Evolutionary conservation across 345 rosid genomes (phyloP), one percentile per base, ranked within the genome.

Genomic region (Lepidium didymum): DNA sequence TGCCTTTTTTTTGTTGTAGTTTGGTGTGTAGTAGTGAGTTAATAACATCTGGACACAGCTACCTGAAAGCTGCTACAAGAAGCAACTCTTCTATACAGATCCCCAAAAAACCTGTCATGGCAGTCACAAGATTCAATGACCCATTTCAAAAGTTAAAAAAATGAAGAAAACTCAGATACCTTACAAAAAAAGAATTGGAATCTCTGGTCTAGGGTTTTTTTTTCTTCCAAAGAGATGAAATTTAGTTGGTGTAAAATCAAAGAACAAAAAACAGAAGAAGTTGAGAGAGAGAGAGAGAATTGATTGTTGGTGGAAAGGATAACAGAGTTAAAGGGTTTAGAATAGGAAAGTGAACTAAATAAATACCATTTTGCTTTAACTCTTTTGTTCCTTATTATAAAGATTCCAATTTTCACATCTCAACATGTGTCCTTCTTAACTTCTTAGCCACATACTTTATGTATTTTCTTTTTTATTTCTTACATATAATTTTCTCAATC

Each of bases 101-200:
- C 83, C 87, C 84, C 44, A 82, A 70, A 82, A 78, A 58, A 53
- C 43, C 47, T 66, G 81, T 60, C 81, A 81, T 82, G 72, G 77
- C 82, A 78, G 74, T 70, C 80, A 60, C 53, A 65, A 74, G 64
- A 81, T 74, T 79, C 69, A 84, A 78, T 72, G 67, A 58, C 75
- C 73, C 69, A 70, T 29, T 29, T 29, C 33, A 10, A 9, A 45
- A 56, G 18, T n/a, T n/a, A n/a, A n/a, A 23, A 67, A 41, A 56
- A 62, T n/a, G 10, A 59, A 62, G 23, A 25, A 44, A 49, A n/a
- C n/a, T n/a, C n/a, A 38, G 51, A 64, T 43, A 67, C n/a, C n/a
- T n/a, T n/a, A n/a, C n/a, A n/a, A n/a, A n/a, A n/a, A n/a, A n/a
- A n/a, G n/a, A n/a, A n/a, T n/a, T 61, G 67, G 41, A 76, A 52